Evolutionary conservation across 257 asterid species (phyloP).

Genomic region (Misopates orontium): DNA sequence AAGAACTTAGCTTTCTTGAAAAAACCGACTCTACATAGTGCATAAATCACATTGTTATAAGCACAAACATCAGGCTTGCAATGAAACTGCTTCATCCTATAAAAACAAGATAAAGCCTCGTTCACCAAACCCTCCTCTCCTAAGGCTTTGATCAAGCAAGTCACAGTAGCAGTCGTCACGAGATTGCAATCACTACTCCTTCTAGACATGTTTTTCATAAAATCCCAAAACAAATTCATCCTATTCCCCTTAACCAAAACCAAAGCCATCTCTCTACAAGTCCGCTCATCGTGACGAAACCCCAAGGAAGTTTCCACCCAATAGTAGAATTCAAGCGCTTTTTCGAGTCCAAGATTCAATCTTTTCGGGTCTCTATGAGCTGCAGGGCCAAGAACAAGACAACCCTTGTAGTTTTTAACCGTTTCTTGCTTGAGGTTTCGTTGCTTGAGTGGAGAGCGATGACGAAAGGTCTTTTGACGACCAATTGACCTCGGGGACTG

Average conservation of each 20-base stretch:
- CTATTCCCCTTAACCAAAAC: slow-evolving; percentile 72
- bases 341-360: slow-evolving; percentile 64
- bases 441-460: slow-evolving; percentile 76
- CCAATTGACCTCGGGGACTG: slow-evolving; percentile 83
- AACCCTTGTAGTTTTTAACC: slow-evolving; percentile 43
- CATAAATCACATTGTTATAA: slow-evolving; percentile 65
- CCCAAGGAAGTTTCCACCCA: slow-evolving; percentile 68
- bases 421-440: slow-evolving; percentile 57
- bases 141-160: slow-evolving; percentile 77
- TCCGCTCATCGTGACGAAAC: slow-evolving; percentile 68
- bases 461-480: slow-evolving; percentile 69
- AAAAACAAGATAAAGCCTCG: slow-evolving; percentile 76
- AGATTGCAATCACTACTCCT: slow-evolving; percentile 41
- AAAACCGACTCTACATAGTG: slow-evolving; percentile 80
- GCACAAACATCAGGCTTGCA: slow-evolving; percentile 83
- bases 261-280: slow-evolving; percentile 87
- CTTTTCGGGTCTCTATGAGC: slow-evolving; percentile 70
- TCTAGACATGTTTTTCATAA: slow-evolving; percentile 74
- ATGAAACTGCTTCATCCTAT: slow-evolving; percentile 85
- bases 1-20: slow-evolving; percentile 78
- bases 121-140: slow-evolving; percentile 86
- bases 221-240: slow-evolving; percentile 68
- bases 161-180: slow-evolving; percentile 64
- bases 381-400: slow-evolving; percentile 77
- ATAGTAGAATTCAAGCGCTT: slow-evolving; percentile 74